These are phyloP conservation scores for Trichosanthes cucumerina DNA, from an alignment of 306 rosid genomes.

Conservation along the genomic window DNA sequence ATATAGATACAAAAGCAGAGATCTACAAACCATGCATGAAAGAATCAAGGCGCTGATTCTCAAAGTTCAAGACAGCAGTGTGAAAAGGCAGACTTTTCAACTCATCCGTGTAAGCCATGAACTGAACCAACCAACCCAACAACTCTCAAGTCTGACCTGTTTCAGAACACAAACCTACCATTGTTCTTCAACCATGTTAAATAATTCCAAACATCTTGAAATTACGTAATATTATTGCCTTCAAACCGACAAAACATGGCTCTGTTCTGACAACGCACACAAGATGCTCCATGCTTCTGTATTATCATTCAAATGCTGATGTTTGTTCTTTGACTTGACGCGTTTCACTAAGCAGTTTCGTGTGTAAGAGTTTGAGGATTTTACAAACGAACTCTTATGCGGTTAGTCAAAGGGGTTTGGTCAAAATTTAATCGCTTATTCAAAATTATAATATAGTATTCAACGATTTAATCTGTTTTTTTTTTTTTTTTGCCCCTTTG, in stretches of 20 bases:
- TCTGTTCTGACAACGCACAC: not conserved
- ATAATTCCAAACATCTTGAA: not conserved
- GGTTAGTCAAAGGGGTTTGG: not conserved
- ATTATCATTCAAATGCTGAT: not conserved
- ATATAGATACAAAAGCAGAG: not conserved
- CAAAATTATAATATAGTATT: not conserved
- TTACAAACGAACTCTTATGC: not conserved
- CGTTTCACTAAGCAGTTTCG: not conserved
- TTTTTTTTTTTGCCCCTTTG: not conserved
- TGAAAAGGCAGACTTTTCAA: constrained; percentile 7
- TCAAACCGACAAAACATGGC: not conserved
- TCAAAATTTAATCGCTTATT: not conserved
- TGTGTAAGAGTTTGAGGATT: not conserved
- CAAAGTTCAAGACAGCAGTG: not conserved
- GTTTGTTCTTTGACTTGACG: constrained; percentile 4
- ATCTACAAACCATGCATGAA: not conserved
- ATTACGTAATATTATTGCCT: not conserved
- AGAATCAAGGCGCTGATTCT: not conserved
- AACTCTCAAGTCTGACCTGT: not conserved
- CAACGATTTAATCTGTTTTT: not conserved
- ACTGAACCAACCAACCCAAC: not conserved
- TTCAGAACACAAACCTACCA: not conserved
- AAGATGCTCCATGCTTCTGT: not conserved
- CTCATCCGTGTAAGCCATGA: not conserved
- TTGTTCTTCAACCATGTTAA: not conserved